phyloP scores from a whole-genome alignment of 2,329 filamentous ascomycete genomes.

The Chaetomium strumarium region DNA sequence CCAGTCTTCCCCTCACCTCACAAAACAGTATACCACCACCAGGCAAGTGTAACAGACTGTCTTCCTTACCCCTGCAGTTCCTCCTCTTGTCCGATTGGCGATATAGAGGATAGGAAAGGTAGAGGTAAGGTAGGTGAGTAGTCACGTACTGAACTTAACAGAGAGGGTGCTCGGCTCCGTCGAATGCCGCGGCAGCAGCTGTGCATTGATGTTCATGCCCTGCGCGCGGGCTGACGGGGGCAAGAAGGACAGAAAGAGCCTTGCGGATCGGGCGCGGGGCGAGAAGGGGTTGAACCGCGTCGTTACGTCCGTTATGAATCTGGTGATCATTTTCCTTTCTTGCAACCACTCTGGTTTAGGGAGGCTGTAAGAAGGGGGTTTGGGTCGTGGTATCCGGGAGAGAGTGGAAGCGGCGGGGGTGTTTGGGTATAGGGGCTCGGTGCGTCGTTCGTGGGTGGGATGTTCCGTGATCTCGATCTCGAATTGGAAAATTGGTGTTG shows the following conservation, averaged over 20 bases:
- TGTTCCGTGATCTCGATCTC: conserved; percentile 1
- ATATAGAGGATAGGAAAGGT: neutral
- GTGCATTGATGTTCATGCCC: conserved; percentile 72
- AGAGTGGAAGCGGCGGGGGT: no score
- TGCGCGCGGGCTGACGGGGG: conserved; percentile 69
- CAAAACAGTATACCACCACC: neutral
- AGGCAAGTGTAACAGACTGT: neutral
- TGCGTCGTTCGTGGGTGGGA: neutral
- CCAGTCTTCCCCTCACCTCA: neutral
- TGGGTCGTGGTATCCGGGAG: neutral
- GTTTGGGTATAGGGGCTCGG: neutral
- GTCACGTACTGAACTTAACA: conserved; percentile 76
- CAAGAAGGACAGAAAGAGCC: conserved; percentile 80
- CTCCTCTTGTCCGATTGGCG: neutral
- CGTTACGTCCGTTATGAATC: conserved; percentile 77
- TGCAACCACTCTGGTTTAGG: neutral
- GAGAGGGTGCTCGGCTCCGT: conserved; percentile 62
- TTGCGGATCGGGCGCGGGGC: conserved; percentile 68
- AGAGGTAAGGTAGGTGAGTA: neutral
- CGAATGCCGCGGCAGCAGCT: conserved; percentile 64
- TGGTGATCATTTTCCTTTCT: conserved; percentile 63
- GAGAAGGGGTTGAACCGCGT: conserved; percentile 93
- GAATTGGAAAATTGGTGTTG: conserved; percentile 14
- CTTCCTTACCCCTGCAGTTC: neutral
- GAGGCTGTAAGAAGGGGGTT: neutral